A percentile compares a stretch with the other conserved stretches of the same genome.
phyloP scores from a whole-genome alignment of 2,329 filamentous ascomycete genomes.

The Corynespora cassiicola region DNA sequence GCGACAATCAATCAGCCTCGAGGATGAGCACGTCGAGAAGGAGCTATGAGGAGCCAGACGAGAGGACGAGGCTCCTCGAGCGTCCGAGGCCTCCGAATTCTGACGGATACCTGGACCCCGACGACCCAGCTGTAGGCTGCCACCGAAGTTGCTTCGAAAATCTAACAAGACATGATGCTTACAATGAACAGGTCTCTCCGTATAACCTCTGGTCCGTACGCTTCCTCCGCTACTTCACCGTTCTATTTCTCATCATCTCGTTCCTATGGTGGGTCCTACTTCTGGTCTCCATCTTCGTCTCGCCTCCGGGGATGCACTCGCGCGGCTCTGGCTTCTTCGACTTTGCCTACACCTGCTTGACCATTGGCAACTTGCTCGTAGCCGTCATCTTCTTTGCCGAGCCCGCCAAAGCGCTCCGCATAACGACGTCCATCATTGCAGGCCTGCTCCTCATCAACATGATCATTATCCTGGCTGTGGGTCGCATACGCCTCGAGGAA shows the following conservation, averaged over 20 bases:
- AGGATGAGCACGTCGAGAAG: too few relatives aligned
- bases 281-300: conserved; percentile 89
- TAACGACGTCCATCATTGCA: conserved; percentile 73
- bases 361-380: conserved; percentile 76
- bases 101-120: conserved; percentile 74
- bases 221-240: conserved; percentile 76
- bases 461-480: conserved; percentile 79
- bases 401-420: conserved; percentile 79
- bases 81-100: conserved; percentile 61
- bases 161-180: conserved; percentile 16
- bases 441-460: conserved; percentile 74
- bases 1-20: conserved; percentile 38
- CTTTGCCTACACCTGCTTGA: conserved; percentile 82
- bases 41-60: conserved; percentile 66
- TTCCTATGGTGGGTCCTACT: conserved; percentile 94
- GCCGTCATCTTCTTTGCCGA: conserved; percentile 86
- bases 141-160: background rate
- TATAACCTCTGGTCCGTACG: conserved; percentile 96
- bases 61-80: conserved; percentile 72
- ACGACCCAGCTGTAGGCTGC: conserved; percentile 78
- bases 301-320: conserved; percentile 82
- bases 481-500: conserved; percentile 79
- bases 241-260: conserved; percentile 75
- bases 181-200: conserved; percentile 67
- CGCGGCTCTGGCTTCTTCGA: conserved; percentile 92